phyloP scores from a whole-genome alignment of 768 basidiomycete species.

The Kwoniella dejecticola region DNA sequence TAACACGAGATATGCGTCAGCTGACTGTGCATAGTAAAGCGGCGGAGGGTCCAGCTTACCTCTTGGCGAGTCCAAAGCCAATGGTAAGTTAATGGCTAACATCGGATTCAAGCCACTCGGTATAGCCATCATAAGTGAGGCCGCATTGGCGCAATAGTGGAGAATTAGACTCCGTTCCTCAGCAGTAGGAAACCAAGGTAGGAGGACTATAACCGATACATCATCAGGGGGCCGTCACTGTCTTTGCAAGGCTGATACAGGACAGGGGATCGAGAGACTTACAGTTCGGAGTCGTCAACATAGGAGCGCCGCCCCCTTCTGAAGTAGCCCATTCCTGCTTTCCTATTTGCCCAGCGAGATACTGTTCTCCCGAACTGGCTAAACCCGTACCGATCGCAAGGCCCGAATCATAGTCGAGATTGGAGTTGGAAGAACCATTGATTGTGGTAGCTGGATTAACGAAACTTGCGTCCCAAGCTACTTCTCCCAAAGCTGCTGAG shows the following conservation, averaged over 20 bases:
- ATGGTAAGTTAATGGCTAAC: conserved; percentile 58
- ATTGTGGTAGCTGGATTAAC: conserved; percentile 2
- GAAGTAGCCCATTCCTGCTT: conserved; percentile 22
- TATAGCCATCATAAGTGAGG: conserved; percentile 60
- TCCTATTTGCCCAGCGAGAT: conserved; percentile 13
- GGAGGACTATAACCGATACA: conserved; percentile 35
- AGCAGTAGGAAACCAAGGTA: conserved; percentile 55
- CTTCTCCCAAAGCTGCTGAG: not conserved
- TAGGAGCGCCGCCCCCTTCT: conserved; percentile 28
- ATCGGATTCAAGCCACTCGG: conserved; percentile 59
- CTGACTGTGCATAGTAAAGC: not conserved
- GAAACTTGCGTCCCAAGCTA: conserved; percentile 31
- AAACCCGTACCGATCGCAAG: not conserved
- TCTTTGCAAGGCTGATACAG: not conserved
- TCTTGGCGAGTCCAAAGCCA: conserved; percentile 58
- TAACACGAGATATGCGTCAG: conserved; percentile 9
- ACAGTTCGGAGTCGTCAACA: conserved; percentile 47
- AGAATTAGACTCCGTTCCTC: conserved; percentile 53
- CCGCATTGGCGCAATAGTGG: conserved; percentile 59
- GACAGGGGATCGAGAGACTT: conserved; percentile 12
- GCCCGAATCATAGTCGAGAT: not conserved
- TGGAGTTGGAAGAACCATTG: not conserved
- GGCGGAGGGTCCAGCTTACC: conserved; percentile 20
- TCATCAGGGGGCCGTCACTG: not conserved
- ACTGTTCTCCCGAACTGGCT: conserved; percentile 7